These are phyloP conservation scores for Cryptococcus hybrid DNA, from an alignment of 1,284 basidiomycete species.

Conservation along the genomic window DNA sequence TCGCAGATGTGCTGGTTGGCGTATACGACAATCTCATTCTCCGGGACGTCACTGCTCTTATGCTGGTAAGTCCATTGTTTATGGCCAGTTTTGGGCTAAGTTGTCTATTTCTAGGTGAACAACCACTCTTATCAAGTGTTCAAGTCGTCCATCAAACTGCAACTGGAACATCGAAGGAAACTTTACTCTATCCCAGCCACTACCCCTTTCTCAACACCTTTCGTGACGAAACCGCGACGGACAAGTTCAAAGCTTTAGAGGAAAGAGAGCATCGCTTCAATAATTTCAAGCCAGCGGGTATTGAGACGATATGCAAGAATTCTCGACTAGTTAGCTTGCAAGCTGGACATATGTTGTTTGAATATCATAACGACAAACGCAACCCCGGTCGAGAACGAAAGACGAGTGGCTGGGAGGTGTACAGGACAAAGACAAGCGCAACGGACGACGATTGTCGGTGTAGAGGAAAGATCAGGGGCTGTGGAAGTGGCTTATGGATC, in stretches of 20 bases:
- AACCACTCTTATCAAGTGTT: not conserved
- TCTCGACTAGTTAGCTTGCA: not conserved
- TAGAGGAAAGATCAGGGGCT: not conserved
- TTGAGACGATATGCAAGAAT: not conserved
- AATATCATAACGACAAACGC: not conserved
- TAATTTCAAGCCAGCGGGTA: not conserved
- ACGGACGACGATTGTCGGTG: not conserved
- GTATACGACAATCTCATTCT: not conserved
- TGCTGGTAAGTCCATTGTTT: constrained; percentile 1
- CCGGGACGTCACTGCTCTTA: not conserved
- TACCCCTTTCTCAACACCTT: not conserved
- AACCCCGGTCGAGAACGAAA: not conserved
- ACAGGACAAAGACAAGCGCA: not conserved
- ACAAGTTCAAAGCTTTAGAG: not conserved
- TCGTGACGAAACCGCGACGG: not conserved
- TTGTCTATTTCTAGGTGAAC: constrained; percentile 1
- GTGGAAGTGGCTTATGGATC: not conserved
- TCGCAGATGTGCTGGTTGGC: not conserved
- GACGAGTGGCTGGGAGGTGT: not conserved
- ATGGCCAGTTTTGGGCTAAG: not conserved
- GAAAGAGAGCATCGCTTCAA: not conserved
- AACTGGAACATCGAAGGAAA: not conserved
- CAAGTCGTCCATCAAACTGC: not conserved
- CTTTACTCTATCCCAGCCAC: not conserved
- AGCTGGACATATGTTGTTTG: not conserved